Evolutionary conservation across 129 eudicot species (phyloP), one percentile per base, ranked within the genome.

Genomic region (Sambucus nigra): DNA sequence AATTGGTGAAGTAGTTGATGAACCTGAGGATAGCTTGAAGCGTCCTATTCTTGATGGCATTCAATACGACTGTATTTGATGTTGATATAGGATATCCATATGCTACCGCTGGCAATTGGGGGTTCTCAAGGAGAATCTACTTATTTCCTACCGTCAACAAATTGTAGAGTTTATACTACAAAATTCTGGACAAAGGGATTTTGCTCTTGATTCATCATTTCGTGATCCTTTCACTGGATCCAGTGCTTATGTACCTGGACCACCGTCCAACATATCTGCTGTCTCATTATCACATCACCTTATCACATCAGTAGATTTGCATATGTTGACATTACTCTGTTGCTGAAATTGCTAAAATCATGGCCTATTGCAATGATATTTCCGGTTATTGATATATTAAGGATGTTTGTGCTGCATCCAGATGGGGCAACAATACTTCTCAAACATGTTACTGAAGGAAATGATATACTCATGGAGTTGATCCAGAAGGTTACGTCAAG

Each of bases 1-100:
- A 79, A 82, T 92, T 44, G 99, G 99, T 51, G 99, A 86, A 76
- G 99, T 92, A 67, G 92, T 92, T 70, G 99, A 92, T 77, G 99
- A 96, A 56, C 99, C 99, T 50, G 91, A 77, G 64, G 87, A 86
- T 70, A 71, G 81, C 65, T 50, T 71, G 70, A 75, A 75, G 10
- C 87, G 84, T 29, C 77, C 99, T 49, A 71, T 82, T 53, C 83
- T 69, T 59, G 72, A 86, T 78, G 99, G 99, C 49, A 54, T 58
- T n/a, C 84, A 86, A 69, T 92, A 92, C 68, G 99, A 92, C 41
- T 86, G 99, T 92, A 27, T 92, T 92, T 52, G 99, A 92, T 61
- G 99, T 92, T 40, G 99, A 92, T 61, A 82, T 92, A 74, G 99
- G 94, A 73, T 78, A 80, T 80, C 94, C 77, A 40, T 92, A 92